phyloP scores from a whole-genome alignment of 2,329 filamentous ascomycete genomes.

The Phoma sp. region DNA sequence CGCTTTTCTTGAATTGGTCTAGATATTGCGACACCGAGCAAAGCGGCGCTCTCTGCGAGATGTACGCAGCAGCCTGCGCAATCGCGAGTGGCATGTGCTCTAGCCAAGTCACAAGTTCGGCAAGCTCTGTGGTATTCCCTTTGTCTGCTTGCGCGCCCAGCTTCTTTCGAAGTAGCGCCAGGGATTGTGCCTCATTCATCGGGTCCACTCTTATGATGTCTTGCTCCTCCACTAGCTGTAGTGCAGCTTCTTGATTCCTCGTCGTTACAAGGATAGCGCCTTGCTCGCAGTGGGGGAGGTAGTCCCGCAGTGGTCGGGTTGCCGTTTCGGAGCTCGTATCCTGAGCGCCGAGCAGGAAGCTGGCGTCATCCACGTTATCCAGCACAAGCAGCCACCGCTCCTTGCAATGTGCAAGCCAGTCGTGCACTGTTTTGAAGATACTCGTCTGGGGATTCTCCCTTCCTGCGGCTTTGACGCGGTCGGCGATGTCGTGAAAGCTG shows the following conservation, averaged over 20 bases:
- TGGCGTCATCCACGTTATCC: constrained; percentile 27
- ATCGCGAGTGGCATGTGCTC: constrained; percentile 47
- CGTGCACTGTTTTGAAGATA: constrained; percentile 21
- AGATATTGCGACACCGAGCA: constrained; percentile 46
- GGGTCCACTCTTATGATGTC: constrained; percentile 14
- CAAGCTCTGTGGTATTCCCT: neutral
- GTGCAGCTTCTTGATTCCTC: constrained; percentile 12
- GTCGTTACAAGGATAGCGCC: constrained; percentile 21
- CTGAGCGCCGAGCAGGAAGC: neutral
- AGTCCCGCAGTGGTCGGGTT: neutral
- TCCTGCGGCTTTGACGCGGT: constrained; percentile 16
- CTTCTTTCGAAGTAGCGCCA: constrained; percentile 18
- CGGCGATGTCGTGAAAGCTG: constrained; percentile 24
- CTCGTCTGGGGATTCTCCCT: constrained; percentile 17
- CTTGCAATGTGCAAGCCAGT: constrained; percentile 2
- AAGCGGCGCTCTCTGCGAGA: constrained; percentile 24
- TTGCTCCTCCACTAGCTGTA: constrained; percentile 13
- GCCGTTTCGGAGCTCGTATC: neutral
- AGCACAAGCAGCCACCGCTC: constrained; percentile 28
- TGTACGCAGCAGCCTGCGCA: constrained; percentile 43
- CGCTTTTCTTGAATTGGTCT: constrained; percentile 45
- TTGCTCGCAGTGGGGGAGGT: constrained; percentile 16
- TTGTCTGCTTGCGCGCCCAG: neutral
- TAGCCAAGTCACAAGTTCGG: constrained; percentile 27
- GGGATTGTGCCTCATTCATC: constrained; percentile 13